Percentiles rank a stretch among this genome's conserved stretches.
Evolutionary conservation across 2,329 filamentous ascomycete species (phyloP).

Genomic region (Talaromyces sp.): DNA sequence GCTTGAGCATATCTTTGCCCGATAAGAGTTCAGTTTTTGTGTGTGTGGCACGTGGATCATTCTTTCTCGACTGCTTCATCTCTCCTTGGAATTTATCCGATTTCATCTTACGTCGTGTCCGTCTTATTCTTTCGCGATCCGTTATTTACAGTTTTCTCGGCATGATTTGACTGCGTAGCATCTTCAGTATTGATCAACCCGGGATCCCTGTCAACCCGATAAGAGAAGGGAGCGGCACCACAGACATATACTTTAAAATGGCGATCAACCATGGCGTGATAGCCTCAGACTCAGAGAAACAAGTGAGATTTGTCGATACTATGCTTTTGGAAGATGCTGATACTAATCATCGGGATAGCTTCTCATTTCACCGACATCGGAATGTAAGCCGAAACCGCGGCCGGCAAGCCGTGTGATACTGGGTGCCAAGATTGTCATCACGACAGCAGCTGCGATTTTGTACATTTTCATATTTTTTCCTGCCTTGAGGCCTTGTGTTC

Average conservation of each 20-base stretch:
- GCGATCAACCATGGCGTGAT: not conserved
- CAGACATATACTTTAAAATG: conserved; percentile 24
- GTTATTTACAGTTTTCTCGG: not conserved
- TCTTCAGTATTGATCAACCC: not conserved
- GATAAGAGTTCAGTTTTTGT: not conserved
- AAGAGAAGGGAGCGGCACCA: not conserved
- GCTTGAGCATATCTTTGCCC: not conserved
- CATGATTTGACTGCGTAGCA: not conserved
- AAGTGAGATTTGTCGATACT: conserved; percentile 1
- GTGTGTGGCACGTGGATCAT: not conserved
- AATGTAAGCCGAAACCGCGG: not conserved
- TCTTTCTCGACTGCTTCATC: not conserved
- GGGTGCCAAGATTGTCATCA: not conserved
- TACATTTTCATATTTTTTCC: conserved; percentile 10
- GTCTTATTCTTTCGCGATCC: no score
- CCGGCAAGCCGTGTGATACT: not conserved
- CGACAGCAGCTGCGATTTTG: not conserved
- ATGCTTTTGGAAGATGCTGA: not conserved
- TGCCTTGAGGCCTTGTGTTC: not conserved
- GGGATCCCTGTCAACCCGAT: not conserved
- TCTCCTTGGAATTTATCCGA: not conserved
- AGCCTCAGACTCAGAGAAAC: conserved; percentile 14
- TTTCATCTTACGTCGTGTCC: not conserved
- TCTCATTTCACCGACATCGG: not conserved
- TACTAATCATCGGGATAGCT: not conserved